Percentiles rank a stretch among this genome's conserved stretches.
Conservation (phyloP, 192 early-diverging fungal genomes). For the Jimgerdemannia flammicorona region DNA sequence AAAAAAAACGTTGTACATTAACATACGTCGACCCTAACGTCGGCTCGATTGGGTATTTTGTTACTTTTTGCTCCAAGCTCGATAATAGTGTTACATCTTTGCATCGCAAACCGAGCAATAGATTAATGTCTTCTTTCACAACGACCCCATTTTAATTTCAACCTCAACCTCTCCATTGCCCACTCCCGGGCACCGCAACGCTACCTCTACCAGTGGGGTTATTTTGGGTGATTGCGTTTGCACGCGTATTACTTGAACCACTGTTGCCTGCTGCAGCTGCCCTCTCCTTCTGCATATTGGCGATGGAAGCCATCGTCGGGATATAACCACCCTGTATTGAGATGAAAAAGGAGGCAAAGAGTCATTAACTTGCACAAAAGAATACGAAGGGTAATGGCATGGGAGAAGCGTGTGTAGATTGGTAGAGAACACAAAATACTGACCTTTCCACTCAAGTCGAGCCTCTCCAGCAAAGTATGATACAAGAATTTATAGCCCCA, state of each 20-base stretch:
- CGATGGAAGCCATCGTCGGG: neutral
- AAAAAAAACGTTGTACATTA: too few species aligned
- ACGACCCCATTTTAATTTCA: too few species aligned
- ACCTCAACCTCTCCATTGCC: neutral
- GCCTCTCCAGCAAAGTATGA: conserved; percentile 34
- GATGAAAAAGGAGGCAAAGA: too few species aligned
- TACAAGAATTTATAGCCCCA: conserved; percentile 65
- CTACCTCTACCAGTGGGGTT: neutral
- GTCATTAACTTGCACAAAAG: too few species aligned
- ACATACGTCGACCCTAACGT: too few species aligned
- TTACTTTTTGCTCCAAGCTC: too few species aligned
- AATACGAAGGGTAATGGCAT: too few species aligned
- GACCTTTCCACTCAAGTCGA: conserved; percentile 21
- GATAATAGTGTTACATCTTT: too few species aligned
- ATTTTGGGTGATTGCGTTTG: neutral
- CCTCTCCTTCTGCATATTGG: neutral
- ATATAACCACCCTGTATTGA: neutral
- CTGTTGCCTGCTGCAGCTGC: neutral
- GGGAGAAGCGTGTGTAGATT: too few species aligned
- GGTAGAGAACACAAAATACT: neutral
- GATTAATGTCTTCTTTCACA: too few species aligned
- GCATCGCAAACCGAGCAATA: too few species aligned
- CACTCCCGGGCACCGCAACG: neutral
- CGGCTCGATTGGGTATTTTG: too few species aligned
- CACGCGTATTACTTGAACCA: neutral